Evolutionary conservation across 805 yeast species (phyloP).

Genomic region (Barnettozyma siamensis): DNA sequence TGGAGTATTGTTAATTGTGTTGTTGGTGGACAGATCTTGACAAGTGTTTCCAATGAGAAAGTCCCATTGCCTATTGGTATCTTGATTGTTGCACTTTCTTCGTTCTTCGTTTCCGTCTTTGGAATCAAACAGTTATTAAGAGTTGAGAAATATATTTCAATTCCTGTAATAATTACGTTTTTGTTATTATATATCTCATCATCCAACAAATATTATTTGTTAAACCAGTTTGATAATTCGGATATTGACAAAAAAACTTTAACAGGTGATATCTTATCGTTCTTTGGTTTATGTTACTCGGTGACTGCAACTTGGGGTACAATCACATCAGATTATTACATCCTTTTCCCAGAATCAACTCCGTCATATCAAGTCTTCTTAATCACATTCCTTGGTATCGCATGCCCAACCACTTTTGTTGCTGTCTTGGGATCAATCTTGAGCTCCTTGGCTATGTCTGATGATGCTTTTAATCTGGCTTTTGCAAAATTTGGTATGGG

Average conservation of each 20-base stretch:
- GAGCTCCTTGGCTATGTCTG: constrained; percentile 57
- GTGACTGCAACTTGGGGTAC: constrained; percentile 89
- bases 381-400: constrained; percentile 61
- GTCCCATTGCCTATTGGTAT: constrained; percentile 74
- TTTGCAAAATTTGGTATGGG: constrained; percentile 65
- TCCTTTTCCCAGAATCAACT: constrained; percentile 70
- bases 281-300: constrained; percentile 68
- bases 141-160: constrained; percentile 61
- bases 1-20: constrained; percentile 93
- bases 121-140: constrained; percentile 69
- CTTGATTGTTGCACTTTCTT: constrained; percentile 56
- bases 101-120: constrained; percentile 64
- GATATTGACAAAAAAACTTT: constrained; percentile 33
- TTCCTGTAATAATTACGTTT: constrained; percentile 66
- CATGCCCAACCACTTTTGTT: constrained; percentile 69
- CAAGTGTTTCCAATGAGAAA: constrained; percentile 56
- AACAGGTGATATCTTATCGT: constrained; percentile 66
- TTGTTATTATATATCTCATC: constrained; percentile 60
- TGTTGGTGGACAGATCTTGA: constrained; percentile 79
- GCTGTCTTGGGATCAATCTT: constrained; percentile 69
- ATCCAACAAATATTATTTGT: constrained; percentile 38
- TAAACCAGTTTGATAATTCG: constrained; percentile 29
- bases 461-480: constrained; percentile 50
- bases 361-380: constrained; percentile 48
- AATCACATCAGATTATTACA: constrained; percentile 77